These are phyloP conservation scores for Metschnikowia vanudenii DNA, from an alignment of 805 yeast genomes.

Conservation along the genomic window DNA sequence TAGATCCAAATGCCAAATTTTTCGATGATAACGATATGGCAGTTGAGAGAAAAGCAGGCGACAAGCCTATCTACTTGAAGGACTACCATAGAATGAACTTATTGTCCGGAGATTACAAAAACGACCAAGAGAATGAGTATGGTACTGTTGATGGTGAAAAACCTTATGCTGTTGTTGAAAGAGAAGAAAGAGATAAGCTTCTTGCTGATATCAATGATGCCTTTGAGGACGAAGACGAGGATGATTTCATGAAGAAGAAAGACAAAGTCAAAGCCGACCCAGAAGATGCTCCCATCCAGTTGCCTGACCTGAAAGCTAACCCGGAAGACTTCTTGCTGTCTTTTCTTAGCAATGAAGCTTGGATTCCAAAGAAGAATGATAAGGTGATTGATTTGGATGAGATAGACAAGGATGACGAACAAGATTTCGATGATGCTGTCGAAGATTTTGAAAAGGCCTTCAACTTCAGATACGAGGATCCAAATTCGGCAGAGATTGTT, in stretches of 20 bases:
- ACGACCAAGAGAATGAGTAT: slow-evolving; percentile 46
- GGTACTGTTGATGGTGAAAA: slow-evolving; percentile 53
- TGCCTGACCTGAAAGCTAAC: slow-evolving; percentile 62
- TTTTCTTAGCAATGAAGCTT: slow-evolving; percentile 74
- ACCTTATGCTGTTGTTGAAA: slow-evolving; percentile 73
- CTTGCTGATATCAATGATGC: slow-evolving; percentile 75
- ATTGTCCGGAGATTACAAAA: slow-evolving; percentile 60
- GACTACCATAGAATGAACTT: slow-evolving; percentile 89
- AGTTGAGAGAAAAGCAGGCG: slow-evolving; percentile 14
- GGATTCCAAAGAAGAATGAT: slow-evolving; percentile 78
- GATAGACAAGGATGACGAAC: slow-evolving; percentile 61
- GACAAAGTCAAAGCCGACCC: slow-evolving; percentile 27
- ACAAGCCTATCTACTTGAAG: slow-evolving; percentile 80
- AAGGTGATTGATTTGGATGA: slow-evolving; percentile 52
- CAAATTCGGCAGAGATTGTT: slow-evolving; percentile 84
- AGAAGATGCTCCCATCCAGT: slow-evolving; percentile 23
- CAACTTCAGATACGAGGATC: slow-evolving; percentile 93
- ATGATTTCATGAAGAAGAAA: slow-evolving; percentile 60
- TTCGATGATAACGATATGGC: slow-evolving; percentile 61
- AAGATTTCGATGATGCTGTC: slow-evolving; percentile 87
- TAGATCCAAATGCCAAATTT: slow-evolving; percentile 69
- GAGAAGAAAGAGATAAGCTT: slow-evolving; percentile 71
- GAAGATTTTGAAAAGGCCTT: slow-evolving; percentile 90
- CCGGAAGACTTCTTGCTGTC: slow-evolving; percentile 70
- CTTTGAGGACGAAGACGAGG: slow-evolving; percentile 44